Percentiles rank a stretch among this genome's conserved stretches.
phyloP scores from a whole-genome alignment of 2,329 filamentous ascomycete genomes.

The Pseudogymnoascus sp. region DNA sequence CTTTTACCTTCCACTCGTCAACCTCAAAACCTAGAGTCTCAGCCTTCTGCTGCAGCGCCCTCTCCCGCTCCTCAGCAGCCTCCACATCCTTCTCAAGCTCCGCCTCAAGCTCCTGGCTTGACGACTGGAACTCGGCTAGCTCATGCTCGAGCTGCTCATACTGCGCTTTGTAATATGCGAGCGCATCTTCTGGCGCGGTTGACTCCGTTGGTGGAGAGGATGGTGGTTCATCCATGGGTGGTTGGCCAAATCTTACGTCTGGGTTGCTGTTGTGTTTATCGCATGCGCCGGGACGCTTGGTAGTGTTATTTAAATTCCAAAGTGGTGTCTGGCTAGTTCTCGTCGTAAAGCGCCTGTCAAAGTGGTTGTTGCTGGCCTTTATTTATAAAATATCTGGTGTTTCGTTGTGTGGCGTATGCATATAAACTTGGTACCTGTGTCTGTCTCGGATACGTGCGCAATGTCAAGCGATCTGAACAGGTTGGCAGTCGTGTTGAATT shows the following conservation, averaged over 20 bases:
- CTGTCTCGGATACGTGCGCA: conserved; percentile 7
- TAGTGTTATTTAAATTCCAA: background rate
- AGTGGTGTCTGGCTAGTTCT: background rate
- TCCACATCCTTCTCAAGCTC: conserved; percentile 96
- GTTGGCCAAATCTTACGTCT: background rate
- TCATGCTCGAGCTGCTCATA: conserved; percentile 90
- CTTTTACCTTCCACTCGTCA: conserved; percentile 88
- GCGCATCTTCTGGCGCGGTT: conserved; percentile 60
- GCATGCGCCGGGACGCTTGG: conserved; percentile 2
- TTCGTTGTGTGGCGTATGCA: background rate
- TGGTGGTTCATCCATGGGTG: conserved; percentile 40
- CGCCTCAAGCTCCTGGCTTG: conserved; percentile 85
- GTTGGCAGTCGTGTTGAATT: background rate
- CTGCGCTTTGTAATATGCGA: conserved; percentile 92
- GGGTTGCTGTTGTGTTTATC: conserved; percentile 3
- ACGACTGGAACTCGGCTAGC: conserved; percentile 86
- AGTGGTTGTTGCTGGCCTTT: conserved; percentile 4
- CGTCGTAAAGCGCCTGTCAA: background rate
- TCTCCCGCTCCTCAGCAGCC: conserved; percentile 86
- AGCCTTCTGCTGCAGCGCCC: conserved; percentile 76
- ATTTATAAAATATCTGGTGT: background rate
- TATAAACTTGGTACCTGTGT: background rate
- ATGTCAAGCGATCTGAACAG: background rate
- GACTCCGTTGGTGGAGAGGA: conserved; percentile 54
- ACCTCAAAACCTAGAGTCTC: conserved; percentile 81